Conservation (phyloP, 768 basidiomycete species). For the Daedaleopsis sinensis region DNA sequence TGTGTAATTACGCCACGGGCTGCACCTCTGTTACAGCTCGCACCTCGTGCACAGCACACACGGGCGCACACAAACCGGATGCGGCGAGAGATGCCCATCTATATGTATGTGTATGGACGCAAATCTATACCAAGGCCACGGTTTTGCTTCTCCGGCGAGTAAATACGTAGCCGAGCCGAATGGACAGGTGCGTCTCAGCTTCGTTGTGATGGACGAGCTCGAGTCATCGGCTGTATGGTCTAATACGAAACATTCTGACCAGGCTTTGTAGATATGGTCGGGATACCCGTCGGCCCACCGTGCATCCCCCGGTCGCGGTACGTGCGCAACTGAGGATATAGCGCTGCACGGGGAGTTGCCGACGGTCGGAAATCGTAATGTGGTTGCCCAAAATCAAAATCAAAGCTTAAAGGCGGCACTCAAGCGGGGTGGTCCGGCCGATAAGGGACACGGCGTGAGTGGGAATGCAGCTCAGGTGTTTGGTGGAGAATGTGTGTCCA, state of each 20-base stretch:
- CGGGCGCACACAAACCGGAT: not conserved
- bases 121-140: not conserved
- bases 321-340: not conserved
- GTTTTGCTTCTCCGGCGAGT: not conserved
- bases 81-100: not conserved
- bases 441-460: no score
- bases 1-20: not conserved
- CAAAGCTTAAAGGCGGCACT: not conserved
- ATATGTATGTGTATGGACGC: not conserved
- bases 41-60: not conserved
- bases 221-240: no score
- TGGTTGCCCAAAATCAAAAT: not conserved
- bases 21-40: not conserved
- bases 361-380: not conserved
- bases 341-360: not conserved
- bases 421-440: no score
- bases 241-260: no score
- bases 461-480: not conserved
- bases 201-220: no score
- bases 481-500: not conserved
- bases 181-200: not conserved
- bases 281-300: not conserved
- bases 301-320: not conserved
- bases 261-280: not conserved
- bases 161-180: not conserved